Evolutionary conservation across 2,329 filamentous ascomycete species (phyloP).

Genomic region (Didymosphaeria variabile): DNA sequence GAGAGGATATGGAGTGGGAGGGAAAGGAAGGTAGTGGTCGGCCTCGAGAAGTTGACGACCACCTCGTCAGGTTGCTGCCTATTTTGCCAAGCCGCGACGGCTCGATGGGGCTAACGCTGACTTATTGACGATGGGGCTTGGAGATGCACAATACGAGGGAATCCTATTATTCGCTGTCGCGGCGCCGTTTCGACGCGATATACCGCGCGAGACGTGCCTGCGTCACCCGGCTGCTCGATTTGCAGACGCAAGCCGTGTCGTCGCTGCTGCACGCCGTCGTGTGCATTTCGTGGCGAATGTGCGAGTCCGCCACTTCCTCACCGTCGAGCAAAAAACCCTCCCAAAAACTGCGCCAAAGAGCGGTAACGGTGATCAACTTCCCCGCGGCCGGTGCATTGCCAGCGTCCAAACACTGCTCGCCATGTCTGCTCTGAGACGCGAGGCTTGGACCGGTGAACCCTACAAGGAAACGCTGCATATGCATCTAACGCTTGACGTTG

Average conservation of each 20-base stretch:
- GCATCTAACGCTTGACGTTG: slow-evolving; percentile 8
- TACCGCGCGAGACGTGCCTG: slow-evolving; percentile 21
- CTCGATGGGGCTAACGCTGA: neutral
- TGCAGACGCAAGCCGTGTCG: slow-evolving; percentile 18
- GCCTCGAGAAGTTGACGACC: slow-evolving; percentile 25
- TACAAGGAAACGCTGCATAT: slow-evolving; percentile 19
- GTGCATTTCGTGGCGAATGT: neutral
- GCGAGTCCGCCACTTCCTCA: slow-evolving; percentile 25
- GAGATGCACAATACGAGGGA: slow-evolving; percentile 28
- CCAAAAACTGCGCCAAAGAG: slow-evolving; percentile 23
- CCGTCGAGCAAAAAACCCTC: slow-evolving; percentile 14
- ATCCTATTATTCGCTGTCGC: slow-evolving; percentile 34
- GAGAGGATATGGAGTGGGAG: slow-evolving; percentile 29
- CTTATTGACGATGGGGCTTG: slow-evolving; percentile 24
- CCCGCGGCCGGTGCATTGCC: slow-evolving; percentile 6
- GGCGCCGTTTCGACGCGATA: slow-evolving; percentile 26
- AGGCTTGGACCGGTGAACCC: slow-evolving; percentile 24
- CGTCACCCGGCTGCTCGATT: slow-evolving; percentile 16
- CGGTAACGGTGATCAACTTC: slow-evolving; percentile 21
- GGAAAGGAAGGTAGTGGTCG: slow-evolving; percentile 29
- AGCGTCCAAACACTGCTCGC: slow-evolving; percentile 19
- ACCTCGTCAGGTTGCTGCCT: slow-evolving; percentile 32
- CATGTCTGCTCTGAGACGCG: slow-evolving; percentile 18
- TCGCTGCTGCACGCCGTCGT: slow-evolving; percentile 8
- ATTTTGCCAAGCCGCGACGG: slow-evolving; percentile 14